Base-by-base conservation (phyloP, 257 asterid genomes). In the Ajuga chamaepitys region DNA sequence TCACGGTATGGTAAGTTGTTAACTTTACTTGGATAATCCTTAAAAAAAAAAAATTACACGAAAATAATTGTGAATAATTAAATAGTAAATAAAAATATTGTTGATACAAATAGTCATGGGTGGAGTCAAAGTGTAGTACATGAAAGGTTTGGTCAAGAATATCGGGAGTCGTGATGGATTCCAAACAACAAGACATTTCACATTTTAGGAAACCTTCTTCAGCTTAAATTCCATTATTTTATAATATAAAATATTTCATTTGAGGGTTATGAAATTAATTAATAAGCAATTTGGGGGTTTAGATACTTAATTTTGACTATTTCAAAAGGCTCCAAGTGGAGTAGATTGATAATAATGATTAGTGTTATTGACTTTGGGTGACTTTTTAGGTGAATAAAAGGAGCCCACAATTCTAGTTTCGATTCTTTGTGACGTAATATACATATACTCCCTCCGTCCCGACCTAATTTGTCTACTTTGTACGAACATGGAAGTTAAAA, bases 241-340 rank as follows among this genome's bases (percentile, higher is more conserved):
- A 3, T 51, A 9, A 53, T 35, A 5, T 11, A 18, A 5, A n/a
- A 34, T 50, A 44, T 8, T 30, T 16, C 40, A 24, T 6, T 3
- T 1, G 11, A 5, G 35, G n/a, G 30, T 22, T 26, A 11, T 5
- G 46, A 47, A 32, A 62, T n/a, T 24, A 57, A 44, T 34, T 45
- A 48, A 50, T 48, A 46, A 55, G 45, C 56, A 69, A 60, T 22
- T 66, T 66, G 65, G 55, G 62, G 52, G 64, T 70, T 61, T 53
- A 22, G 22, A 42, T 53, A 53, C 50, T 54, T 44, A 44, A 4
- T 34, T 58, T 81, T 75, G 88, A 77, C 89, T 76, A 26, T 60
- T 71, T 70, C 83, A 67, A 64, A 75, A 72, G 78, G 75, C 77
- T 80, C 85, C 86, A 80, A 83, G 85, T 77, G 95, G 85, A 83